These are phyloP conservation scores for Xylaria curta DNA, from an alignment of 495 filamentous ascomycete genomes.

Conservation along the genomic window DNA sequence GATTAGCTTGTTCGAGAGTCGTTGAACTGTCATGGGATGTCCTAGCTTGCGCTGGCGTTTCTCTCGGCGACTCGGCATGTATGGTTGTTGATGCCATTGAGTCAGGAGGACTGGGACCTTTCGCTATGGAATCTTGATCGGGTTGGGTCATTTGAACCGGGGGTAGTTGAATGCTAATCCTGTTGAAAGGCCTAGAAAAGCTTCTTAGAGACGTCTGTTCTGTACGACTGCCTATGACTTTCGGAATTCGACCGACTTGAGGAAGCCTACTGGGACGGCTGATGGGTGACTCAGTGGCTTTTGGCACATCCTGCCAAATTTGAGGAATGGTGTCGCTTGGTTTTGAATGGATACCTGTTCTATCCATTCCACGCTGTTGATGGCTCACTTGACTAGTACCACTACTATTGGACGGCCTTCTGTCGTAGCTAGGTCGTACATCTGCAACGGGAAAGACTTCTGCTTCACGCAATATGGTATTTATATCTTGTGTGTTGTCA, in stretches of 20 bases:
- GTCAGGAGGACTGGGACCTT: conserved; percentile 54
- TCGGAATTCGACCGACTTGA: conserved; percentile 89
- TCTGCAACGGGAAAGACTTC: conserved; percentile 41
- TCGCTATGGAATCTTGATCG: conserved; percentile 53
- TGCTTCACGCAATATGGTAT: conserved; percentile 69
- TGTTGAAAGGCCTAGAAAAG: conserved; percentile 81
- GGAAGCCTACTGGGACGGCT: conserved; percentile 61
- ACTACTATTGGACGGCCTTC: conserved; percentile 30
- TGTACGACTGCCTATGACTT: conserved; percentile 77
- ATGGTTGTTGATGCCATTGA: conserved; percentile 46
- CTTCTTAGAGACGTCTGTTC: conserved; percentile 77
- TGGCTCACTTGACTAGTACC: conserved; percentile 28
- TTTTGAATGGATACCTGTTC: neutral
- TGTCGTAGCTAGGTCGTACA: conserved; percentile 2
- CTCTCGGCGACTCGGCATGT: conserved; percentile 34
- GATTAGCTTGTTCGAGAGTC: conserved; percentile 26
- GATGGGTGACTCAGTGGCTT: conserved; percentile 21
- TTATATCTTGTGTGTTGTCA: conserved; percentile 64
- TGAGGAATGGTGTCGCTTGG: conserved; percentile 2
- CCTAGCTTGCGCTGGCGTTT: conserved; percentile 29
- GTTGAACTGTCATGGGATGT: conserved; percentile 31
- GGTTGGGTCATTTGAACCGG: conserved; percentile 46
- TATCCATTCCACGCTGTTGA: neutral
- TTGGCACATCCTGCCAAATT: conserved; percentile 6
- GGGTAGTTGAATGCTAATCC: conserved; percentile 44